A percentile compares a stretch with the other conserved stretches of the same genome.
Evolutionary conservation across 495 filamentous ascomycete species (phyloP).

Genomic region (Recurvomyces mirabilis): DNA sequence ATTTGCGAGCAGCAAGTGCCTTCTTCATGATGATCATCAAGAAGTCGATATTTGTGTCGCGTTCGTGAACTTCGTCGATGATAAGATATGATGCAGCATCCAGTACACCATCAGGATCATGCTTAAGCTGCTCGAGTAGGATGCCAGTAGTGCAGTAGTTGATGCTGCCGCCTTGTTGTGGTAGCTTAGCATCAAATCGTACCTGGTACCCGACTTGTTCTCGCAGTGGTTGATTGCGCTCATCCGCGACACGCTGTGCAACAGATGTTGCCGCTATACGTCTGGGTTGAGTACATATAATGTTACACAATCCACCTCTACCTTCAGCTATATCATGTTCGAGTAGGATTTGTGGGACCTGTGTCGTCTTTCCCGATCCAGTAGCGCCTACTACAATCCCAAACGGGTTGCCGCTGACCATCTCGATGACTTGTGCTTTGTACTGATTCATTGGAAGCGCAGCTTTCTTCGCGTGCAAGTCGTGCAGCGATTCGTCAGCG

Average conservation of each 20-base stretch:
- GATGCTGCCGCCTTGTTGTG: slow-evolving; percentile 36
- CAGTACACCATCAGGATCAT: slow-evolving; percentile 32
- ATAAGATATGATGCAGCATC: slow-evolving; percentile 42
- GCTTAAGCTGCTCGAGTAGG: slow-evolving; percentile 40
- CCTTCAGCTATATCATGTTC: slow-evolving; percentile 39
- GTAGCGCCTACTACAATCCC: slow-evolving; percentile 47
- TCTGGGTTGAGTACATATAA: slow-evolving; percentile 50
- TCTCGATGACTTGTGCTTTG: slow-evolving; percentile 34
- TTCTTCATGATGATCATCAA: slow-evolving; percentile 45
- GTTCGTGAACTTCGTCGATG: slow-evolving; percentile 53
- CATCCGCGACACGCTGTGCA: slow-evolving; percentile 43
- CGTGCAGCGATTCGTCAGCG: slow-evolving; percentile 25
- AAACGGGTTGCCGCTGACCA: slow-evolving; percentile 39
- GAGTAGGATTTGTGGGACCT: slow-evolving; percentile 49
- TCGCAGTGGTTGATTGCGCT: slow-evolving; percentile 40
- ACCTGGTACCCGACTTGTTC: slow-evolving; percentile 44
- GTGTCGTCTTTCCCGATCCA: slow-evolving; percentile 51
- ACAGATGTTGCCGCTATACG: slow-evolving; percentile 47
- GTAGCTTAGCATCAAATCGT: slow-evolving; percentile 38
- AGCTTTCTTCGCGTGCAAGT: slow-evolving; percentile 30
- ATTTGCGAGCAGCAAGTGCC: slow-evolving; percentile 30
- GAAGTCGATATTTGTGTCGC: slow-evolving; percentile 45
- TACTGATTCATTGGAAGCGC: slow-evolving; percentile 42
- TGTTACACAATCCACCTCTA: slow-evolving; percentile 37
- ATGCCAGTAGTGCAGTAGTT: slow-evolving; percentile 51